Evolutionary conservation across 2,329 filamentous ascomycete genomes (phyloP).

Genomic region (Lecanosticta acicola): DNA sequence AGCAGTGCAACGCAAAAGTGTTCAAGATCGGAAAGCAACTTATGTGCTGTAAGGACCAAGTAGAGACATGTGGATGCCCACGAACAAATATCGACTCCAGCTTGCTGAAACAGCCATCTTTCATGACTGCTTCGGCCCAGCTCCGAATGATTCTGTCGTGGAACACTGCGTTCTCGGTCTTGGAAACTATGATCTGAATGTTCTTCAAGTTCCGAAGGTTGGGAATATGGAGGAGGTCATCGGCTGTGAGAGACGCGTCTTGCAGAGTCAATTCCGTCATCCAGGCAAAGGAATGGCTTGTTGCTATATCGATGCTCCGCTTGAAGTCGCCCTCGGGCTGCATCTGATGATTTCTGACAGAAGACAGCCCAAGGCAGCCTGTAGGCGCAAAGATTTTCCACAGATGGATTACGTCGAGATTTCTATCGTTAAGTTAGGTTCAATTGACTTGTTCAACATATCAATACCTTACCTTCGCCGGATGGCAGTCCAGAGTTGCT

Average conservation of each 20-base stretch:
- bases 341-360: neutral
- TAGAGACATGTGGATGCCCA: constrained; percentile 8
- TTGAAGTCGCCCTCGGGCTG: neutral
- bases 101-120: constrained; percentile 12
- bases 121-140: constrained; percentile 18
- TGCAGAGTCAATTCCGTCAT: constrained; percentile 17
- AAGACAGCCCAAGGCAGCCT: neutral
- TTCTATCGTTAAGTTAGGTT: constrained; percentile 1
- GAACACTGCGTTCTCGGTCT: neutral
- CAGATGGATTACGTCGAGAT: constrained; percentile 4
- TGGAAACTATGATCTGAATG: constrained; percentile 9
- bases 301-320: neutral
- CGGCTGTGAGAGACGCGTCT: neutral
- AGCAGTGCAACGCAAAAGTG: constrained; percentile 11
- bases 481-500: constrained; percentile 12
- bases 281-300: constrained; percentile 12
- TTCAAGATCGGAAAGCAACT: constrained; percentile 15
- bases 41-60: constrained; percentile 14
- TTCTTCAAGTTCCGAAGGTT: constrained; percentile 14
- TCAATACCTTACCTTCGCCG: neutral
- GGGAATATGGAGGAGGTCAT: constrained; percentile 11
- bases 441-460: constrained; percentile 3
- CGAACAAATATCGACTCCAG: constrained; percentile 18
- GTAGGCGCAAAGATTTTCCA: constrained; percentile 11
- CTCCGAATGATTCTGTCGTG: constrained; percentile 18